A percentile compares a stretch with the other conserved stretches of the same genome.
Evolutionary conservation across 257 asterid species (phyloP).

Genomic region (Solanum commersonii): DNA sequence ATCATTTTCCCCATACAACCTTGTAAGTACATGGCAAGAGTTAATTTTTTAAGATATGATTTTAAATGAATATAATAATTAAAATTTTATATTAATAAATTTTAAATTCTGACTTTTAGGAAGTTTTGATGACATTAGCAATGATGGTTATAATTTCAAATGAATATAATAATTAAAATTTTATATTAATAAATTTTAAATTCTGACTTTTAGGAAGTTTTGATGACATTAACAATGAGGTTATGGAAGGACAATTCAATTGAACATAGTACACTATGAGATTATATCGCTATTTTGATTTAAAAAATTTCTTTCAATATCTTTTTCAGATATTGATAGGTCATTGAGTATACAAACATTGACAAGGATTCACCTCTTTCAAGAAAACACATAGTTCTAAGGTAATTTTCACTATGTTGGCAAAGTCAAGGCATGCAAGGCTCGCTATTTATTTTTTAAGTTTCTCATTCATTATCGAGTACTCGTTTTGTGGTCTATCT

Average conservation of each 20-base stretch:
- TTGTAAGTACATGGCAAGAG: not conserved
- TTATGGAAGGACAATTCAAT: not conserved
- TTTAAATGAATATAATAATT: not conserved
- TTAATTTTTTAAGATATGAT: accelerated
- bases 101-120: not conserved
- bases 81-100: not conserved
- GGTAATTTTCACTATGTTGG: not conserved
- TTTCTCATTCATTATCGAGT: not conserved
- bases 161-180: not conserved
- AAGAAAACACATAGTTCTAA: not conserved
- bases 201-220: not conserved
- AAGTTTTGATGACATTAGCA: not conserved
- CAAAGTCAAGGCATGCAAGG: not conserved
- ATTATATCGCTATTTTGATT: not conserved
- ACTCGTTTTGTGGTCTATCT: accelerated
- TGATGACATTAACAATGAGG: too few species aligned
- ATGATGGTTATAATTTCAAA: not conserved
- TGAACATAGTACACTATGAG: not conserved
- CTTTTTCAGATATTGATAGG: not conserved
- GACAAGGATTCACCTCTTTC: not conserved
- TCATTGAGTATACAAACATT: not conserved
- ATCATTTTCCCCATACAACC: not conserved
- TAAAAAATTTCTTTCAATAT: not conserved
- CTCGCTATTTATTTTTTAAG: not conserved
- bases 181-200: not conserved